Conservation (phyloP, 2,329 filamentous ascomycete species). For the Penicillium sp. region DNA sequence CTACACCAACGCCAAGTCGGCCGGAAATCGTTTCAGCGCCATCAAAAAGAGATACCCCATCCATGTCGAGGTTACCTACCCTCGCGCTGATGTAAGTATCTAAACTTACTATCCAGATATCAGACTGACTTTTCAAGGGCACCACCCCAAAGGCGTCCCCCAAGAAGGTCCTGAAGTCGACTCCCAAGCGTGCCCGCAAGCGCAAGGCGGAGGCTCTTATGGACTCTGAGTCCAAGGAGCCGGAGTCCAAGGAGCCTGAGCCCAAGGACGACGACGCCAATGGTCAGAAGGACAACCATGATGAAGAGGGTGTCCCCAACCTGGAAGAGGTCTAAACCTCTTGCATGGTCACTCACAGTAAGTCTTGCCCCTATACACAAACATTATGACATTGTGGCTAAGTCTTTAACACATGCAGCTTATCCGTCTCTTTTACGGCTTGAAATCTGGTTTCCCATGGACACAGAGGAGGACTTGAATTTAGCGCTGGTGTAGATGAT, state of each 20-base stretch:
- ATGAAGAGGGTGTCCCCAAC: background rate
- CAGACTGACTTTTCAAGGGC: background rate
- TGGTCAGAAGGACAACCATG: background rate
- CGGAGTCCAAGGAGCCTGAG: background rate
- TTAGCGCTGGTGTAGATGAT: background rate
- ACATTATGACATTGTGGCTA: background rate
- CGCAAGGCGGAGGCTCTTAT: too few species aligned
- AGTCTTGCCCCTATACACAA: background rate
- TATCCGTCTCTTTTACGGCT: background rate
- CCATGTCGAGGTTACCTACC: background rate
- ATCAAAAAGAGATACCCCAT: slow-evolving; percentile 31
- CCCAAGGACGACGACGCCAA: background rate
- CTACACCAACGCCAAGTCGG: slow-evolving; percentile 31
- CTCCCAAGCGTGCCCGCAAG: background rate
- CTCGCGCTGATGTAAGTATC: background rate
- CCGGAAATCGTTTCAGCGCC: slow-evolving; percentile 29
- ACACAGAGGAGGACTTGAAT: background rate
- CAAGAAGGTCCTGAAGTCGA: background rate
- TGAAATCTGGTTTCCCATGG: background rate
- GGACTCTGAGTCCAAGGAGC: background rate
- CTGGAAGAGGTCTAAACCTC: background rate
- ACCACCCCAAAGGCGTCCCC: background rate
- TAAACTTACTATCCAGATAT: background rate
- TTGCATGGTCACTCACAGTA: too few species aligned
- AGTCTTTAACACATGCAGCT: background rate